phyloP scores from a whole-genome alignment of 176 grass and related monocot species.

The Oropetium thomaeum region DNA sequence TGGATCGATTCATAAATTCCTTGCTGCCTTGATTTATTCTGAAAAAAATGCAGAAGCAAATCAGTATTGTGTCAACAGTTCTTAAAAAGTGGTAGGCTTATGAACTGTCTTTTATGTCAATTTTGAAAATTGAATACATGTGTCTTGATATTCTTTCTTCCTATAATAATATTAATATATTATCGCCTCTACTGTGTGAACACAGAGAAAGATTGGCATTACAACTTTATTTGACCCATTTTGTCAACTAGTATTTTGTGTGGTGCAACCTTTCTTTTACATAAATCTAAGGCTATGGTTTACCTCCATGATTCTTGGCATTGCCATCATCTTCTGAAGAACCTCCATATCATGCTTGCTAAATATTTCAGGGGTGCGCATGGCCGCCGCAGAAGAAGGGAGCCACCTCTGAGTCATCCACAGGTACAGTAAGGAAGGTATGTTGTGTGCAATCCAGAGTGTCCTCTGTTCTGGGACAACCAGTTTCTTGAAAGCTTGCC shows the following conservation, averaged over 20 bases:
- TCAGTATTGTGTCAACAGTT: neutral
- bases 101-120: neutral
- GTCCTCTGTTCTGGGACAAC: constrained; percentile 57
- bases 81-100: neutral
- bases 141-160: neutral
- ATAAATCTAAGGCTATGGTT: constrained; percentile 9
- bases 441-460: constrained; percentile 63
- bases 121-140: constrained; percentile 27
- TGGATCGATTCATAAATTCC: constrained; percentile 69
- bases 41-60: constrained; percentile 39
- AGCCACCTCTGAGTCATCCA: constrained; percentile 84
- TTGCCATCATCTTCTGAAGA: constrained; percentile 54
- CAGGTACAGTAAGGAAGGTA: constrained; percentile 63
- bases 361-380: constrained; percentile 56
- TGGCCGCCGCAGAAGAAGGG: constrained; percentile 51
- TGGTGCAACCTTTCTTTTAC: constrained; percentile 7
- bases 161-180: neutral
- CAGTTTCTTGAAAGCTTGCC: constrained; percentile 50
- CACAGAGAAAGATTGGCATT: neutral
- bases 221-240: neutral
- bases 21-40: constrained; percentile 82
- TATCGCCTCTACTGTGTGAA: constrained; percentile 21
- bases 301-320: constrained; percentile 41
- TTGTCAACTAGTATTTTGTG: neutral
- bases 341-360: constrained; percentile 57